Base-by-base conservation (phyloP, 208 protist species). In the Trypanosoma brucei region DNA sequence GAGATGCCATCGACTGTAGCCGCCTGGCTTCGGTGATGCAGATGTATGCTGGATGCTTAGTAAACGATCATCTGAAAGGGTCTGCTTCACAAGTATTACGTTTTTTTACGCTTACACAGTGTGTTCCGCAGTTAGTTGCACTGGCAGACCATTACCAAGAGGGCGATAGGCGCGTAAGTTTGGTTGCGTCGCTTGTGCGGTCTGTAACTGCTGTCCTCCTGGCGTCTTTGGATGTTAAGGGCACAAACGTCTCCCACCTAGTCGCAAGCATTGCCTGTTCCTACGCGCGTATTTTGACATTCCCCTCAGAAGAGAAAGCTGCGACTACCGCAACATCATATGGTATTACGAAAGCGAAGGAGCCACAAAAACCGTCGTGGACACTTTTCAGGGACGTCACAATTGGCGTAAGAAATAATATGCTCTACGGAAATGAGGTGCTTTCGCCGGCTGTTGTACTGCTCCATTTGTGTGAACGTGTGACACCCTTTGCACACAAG, bases 61-160 rank as follows among this genome's bases (percentile, higher is more conserved):
- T 22, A 22, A 22, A 22, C 22, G 22, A 22, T 22, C 22, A 22
- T 22, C 22, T 22, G 22, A 22, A 31, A 42, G 42, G 59, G 13
- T 45, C 55, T 5, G 59, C 68, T 36, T 30, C 67, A 30, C 55
- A 59, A 14, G 38, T 73, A 1, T 44, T 73, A 50, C 68, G 68
- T 45, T 73, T 73, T 34, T 73, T 66, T 34, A 73, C 61, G n/a
- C 54, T 63, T 37, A 67, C 53, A 3, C 68, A 73, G 40, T 73
- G 60, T 37, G 22, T 73, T 40, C 68, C 68, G 22, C n/a, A 55
- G 3, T 58, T 73, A 37, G 48, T 59, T 61, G 34, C 1, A 40
- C 22, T 22, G 22, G 1, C 13, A 42, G 42, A 46, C 30, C 13
- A 49, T 48, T 40, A 35, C 5, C 33, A 37, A 31, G 13, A 33